Conservation (phyloP, 805 yeast genomes). For the Sugiyamaella americana region DNA sequence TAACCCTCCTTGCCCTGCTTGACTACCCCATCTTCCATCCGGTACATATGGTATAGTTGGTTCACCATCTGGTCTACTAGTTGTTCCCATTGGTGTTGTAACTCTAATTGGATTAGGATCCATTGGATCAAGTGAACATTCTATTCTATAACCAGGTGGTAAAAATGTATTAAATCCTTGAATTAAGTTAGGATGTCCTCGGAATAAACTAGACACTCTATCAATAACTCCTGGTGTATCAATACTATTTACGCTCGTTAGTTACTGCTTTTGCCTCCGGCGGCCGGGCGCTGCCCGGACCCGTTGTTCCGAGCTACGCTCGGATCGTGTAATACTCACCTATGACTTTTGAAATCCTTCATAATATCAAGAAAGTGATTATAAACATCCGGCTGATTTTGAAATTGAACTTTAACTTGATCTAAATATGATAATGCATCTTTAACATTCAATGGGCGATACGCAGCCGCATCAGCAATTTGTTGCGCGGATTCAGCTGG, state of each 20-base stretch:
- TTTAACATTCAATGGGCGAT: conserved; percentile 78
- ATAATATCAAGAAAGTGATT: conserved; percentile 93
- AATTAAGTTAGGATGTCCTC: conserved; percentile 86
- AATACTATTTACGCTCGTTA: conserved; percentile 37
- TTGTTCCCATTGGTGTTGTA: conserved; percentile 91
- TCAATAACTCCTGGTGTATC: conserved; percentile 99
- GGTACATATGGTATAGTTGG: conserved; percentile 21
- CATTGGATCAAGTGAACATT: conserved; percentile 80
- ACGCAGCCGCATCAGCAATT: conserved; percentile 29
- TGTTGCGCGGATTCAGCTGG: conserved; percentile 18
- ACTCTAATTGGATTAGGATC: conserved; percentile 92
- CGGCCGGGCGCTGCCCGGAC: not conserved
- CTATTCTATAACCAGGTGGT: conserved; percentile 93
- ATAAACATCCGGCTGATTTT: conserved; percentile 89
- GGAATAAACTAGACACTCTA: conserved; percentile 81
- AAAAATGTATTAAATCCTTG: conserved; percentile 97
- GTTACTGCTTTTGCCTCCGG: not conserved
- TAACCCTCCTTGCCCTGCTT: conserved; percentile 7
- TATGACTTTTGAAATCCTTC: conserved; percentile 97
- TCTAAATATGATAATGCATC: conserved; percentile 95
- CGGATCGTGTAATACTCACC: conserved; percentile 36
- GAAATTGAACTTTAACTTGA: conserved; percentile 90
- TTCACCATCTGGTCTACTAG: conserved; percentile 52
- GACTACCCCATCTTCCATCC: conserved; percentile 10
- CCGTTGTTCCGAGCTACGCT: not conserved